Evolutionary conservation across 306 rosid genomes (phyloP), one percentile per base, ranked within the genome.

Genomic region (Sindora glabra): DNA sequence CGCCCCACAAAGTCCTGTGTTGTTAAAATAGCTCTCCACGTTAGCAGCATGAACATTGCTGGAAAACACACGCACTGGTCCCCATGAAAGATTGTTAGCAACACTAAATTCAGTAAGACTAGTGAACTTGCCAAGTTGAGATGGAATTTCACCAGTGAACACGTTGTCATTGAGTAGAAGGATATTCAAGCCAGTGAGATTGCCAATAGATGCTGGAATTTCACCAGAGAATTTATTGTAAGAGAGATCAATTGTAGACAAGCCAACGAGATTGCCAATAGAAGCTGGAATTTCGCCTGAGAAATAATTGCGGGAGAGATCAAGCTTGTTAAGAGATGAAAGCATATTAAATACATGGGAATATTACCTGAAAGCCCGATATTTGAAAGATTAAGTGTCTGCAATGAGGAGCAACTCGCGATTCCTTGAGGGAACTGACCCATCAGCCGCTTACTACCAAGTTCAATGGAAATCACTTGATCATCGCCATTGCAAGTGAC

Each of bases 141-240:
- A 5, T n/a, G 79, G 79, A 48, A 77, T 64, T 72, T 63, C 65
- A 16, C 78, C 78, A 29, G 44, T 15, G 16, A 75, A 51, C 3
- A 64, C 16, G 40, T 75, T n/a, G n/a, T n/a, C n/a, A n/a, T n/a
- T n/a, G n/a, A n/a, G n/a, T n/a, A n/a, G n/a, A n/a, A n/a, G n/a
- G n/a, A n/a, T n/a, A n/a, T n/a, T n/a, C n/a, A n/a, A n/a, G n/a
- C n/a, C n/a, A n/a, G n/a, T n/a, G n/a, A n/a, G n/a, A n/a, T n/a
- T n/a, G n/a, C n/a, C n/a, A n/a, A n/a, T n/a, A n/a, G n/a, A n/a
- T 75, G n/a, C 17, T 8, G n/a, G n/a, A n/a, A n/a, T n/a, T n/a
- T n/a, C n/a, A n/a, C n/a, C n/a, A n/a, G n/a, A n/a, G n/a, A n/a
- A n/a, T n/a, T n/a, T n/a, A n/a, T n/a, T n/a, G n/a, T n/a, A n/a